Evolutionary conservation across 2,329 filamentous ascomycete species (phyloP).

Genomic region (Dactylellina cionopaga): DNA sequence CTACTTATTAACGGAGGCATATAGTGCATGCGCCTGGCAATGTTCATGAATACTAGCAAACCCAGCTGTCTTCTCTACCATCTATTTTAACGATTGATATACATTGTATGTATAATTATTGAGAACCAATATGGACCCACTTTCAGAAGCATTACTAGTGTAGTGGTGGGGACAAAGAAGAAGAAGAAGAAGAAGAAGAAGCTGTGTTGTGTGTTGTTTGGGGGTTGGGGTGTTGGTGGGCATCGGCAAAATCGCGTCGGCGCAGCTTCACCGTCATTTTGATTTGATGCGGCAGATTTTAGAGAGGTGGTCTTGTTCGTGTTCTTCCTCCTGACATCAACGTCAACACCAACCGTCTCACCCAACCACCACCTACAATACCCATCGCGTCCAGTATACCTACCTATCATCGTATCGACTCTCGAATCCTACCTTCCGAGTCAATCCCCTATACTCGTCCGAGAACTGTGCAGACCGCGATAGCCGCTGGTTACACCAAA

Average conservation of each 20-base stretch:
- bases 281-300: slow-evolving; percentile 28
- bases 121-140: no score
- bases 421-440: neutral
- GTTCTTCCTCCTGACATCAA: neutral
- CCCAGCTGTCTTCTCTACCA: no score
- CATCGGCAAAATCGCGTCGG: slow-evolving; percentile 22
- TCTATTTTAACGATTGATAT: no score
- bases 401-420: neutral
- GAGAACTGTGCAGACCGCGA: neutral
- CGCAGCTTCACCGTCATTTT: slow-evolving; percentile 26
- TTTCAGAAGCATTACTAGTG: no score
- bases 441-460: neutral
- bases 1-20: no score
- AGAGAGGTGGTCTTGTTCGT: neutral
- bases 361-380: neutral
- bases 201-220: slow-evolving; percentile 2
- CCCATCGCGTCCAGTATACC: neutral
- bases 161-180: no score
- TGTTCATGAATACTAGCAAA: no score
- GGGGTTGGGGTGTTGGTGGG: neutral
- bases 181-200: no score
- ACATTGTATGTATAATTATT: no score
- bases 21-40: no score
- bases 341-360: slow-evolving; percentile 8
- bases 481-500: neutral